These are phyloP conservation scores for Fusarium coffeatum DNA, from an alignment of 2,329 filamentous ascomycete species.

Conservation along the genomic window DNA sequence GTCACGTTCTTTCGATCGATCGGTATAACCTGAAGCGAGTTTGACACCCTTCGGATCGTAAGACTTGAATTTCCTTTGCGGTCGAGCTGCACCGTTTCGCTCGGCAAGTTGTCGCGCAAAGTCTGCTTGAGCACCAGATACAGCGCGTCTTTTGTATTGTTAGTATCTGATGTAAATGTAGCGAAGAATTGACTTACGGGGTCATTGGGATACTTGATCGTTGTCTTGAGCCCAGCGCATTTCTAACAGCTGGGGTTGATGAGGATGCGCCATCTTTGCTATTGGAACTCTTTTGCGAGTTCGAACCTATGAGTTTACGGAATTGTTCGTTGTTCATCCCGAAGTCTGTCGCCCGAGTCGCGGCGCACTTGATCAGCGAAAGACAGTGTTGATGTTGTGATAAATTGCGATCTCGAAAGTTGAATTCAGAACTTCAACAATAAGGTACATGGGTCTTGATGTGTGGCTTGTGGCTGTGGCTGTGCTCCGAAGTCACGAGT, in stretches of 20 bases:
- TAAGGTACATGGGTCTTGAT: constrained; percentile 26
- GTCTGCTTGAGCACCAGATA: constrained; percentile 67
- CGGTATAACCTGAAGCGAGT: constrained; percentile 82
- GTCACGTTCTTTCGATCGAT: constrained; percentile 77
- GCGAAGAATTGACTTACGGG: constrained; percentile 68
- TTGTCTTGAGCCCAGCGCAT: constrained; percentile 79
- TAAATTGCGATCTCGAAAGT: constrained; percentile 1
- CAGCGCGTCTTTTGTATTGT: constrained; percentile 67
- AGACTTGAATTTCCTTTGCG: constrained; percentile 79
- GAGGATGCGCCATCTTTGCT: constrained; percentile 60
- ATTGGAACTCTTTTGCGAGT: constrained; percentile 54
- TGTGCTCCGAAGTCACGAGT: constrained; percentile 50
- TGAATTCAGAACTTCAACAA: constrained; percentile 5
- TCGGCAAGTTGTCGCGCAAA: constrained; percentile 90
- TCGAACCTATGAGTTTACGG: constrained; percentile 76
- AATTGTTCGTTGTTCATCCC: constrained; percentile 97
- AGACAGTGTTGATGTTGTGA: constrained; percentile 7
- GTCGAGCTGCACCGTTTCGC: constrained; percentile 66
- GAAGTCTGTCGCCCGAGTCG: neutral
- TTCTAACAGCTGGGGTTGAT: constrained; percentile 50
- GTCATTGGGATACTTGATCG: constrained; percentile 92
- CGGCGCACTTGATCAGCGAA: neutral
- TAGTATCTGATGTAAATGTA: constrained; percentile 23
- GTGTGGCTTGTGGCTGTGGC: constrained; percentile 41
- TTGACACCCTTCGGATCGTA: constrained; percentile 85